Evolutionary conservation across 208 protist genomes (phyloP).

Genomic region (Zelonia costaricensis): DNA sequence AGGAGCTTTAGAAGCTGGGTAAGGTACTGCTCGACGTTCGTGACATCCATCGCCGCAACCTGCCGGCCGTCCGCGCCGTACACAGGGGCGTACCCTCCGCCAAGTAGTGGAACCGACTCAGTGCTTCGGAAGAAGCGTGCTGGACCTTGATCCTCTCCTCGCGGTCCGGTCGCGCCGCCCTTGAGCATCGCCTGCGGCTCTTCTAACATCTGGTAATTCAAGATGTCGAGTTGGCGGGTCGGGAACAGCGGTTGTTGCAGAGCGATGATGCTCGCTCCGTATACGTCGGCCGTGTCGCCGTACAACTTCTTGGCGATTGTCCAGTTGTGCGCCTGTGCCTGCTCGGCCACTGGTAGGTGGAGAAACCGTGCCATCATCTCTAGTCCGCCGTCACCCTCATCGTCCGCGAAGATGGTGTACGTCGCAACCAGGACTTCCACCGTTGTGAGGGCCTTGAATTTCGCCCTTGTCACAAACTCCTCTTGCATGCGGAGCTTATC

Average conservation of each 20-base stretch:
- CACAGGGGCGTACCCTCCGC: background rate
- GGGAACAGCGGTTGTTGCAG: background rate
- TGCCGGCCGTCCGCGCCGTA: background rate
- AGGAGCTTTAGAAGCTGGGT: background rate
- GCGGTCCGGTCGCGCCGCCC: no score
- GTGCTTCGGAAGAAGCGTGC: background rate
- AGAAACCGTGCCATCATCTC: background rate
- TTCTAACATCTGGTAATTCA: background rate
- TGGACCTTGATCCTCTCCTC: background rate
- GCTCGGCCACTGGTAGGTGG: background rate
- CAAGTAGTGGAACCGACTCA: background rate
- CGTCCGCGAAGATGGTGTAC: background rate
- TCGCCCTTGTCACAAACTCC: background rate
- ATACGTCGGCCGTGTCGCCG: background rate
- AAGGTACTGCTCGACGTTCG: background rate
- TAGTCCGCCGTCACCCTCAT: background rate
- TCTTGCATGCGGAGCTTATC: background rate
- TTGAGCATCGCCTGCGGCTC: background rate
- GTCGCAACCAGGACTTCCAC: background rate
- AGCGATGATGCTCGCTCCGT: background rate
- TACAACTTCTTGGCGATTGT: background rate
- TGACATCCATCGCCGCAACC: background rate
- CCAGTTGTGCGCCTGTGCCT: background rate
- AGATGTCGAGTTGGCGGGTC: background rate
- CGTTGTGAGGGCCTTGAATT: background rate